Conservation (phyloP, 495 filamentous ascomycete genomes). For the Podospora pseudocomata region DNA sequence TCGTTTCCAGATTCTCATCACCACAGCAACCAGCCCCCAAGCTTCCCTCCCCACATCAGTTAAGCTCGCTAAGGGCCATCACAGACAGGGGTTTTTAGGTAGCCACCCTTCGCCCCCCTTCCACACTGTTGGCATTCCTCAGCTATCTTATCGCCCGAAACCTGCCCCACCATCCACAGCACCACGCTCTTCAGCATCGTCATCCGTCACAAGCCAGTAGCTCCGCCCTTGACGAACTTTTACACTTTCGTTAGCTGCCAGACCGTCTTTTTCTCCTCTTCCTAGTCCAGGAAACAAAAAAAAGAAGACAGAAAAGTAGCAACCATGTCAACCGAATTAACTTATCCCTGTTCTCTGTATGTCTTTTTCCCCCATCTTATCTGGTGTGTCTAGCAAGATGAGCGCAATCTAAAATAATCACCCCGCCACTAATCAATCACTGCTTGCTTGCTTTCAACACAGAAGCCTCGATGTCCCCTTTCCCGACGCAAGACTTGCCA, state of each 20-base stretch:
- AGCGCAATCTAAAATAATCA: slow-evolving; percentile 4
- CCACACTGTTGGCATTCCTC: background rate
- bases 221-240: slow-evolving; percentile 11
- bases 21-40: slow-evolving; percentile 6
- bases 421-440: slow-evolving; percentile 17
- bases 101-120: background rate
- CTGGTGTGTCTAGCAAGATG: background rate
- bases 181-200: slow-evolving; percentile 1
- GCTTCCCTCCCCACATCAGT: background rate
- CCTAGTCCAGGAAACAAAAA: background rate
- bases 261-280: background rate
- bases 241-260: background rate
- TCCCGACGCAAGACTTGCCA: slow-evolving; percentile 74
- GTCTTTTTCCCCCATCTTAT: background rate
- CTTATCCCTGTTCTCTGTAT: slow-evolving; percentile 20
- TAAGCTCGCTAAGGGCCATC: background rate
- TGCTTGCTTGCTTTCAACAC: slow-evolving; percentile 9
- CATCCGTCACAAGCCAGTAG: slow-evolving; percentile 4
- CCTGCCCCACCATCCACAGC: slow-evolving; percentile 6
- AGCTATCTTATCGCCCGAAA: slow-evolving; percentile 5
- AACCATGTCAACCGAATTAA: slow-evolving; percentile 17
- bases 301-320: background rate
- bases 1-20: background rate
- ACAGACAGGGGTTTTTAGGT: background rate
- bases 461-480: slow-evolving; percentile 82